Conservation (phyloP, 2,329 filamentous ascomycete species). For the Rugonectria rugulosa region DNA sequence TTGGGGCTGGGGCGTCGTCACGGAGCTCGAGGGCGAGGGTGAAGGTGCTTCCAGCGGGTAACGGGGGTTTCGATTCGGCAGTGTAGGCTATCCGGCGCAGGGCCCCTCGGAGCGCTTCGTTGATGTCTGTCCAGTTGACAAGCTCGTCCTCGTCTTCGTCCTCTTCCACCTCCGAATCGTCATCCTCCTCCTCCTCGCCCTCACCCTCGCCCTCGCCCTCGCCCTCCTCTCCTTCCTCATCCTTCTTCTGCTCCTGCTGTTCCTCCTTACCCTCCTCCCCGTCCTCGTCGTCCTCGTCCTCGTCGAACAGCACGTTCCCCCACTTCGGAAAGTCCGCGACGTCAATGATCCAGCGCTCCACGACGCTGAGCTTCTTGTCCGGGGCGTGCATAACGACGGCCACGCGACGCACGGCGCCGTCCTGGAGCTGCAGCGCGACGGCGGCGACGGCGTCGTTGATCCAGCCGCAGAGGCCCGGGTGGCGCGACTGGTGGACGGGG, state of each 20-base stretch:
- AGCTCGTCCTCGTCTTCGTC: slow-evolving; percentile 29
- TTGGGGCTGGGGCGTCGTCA: slow-evolving; percentile 64
- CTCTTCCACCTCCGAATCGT: slow-evolving; percentile 40
- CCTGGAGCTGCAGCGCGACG: slow-evolving; percentile 73
- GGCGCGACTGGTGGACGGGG: slow-evolving; percentile 83
- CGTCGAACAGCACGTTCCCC: slow-evolving; percentile 28
- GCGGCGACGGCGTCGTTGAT: slow-evolving; percentile 81
- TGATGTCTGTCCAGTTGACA: slow-evolving; percentile 66
- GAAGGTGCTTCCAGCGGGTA: slow-evolving; percentile 75
- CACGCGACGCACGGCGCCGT: slow-evolving; percentile 56
- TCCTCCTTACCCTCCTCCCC: slow-evolving; percentile 27
- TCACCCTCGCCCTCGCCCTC: slow-evolving; percentile 23
- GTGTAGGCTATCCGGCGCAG: slow-evolving; percentile 69
- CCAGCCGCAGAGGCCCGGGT: slow-evolving; percentile 87
- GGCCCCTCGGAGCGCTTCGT: slow-evolving; percentile 76
- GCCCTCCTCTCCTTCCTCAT: slow-evolving; percentile 30
- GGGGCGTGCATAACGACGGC: slow-evolving; percentile 57
- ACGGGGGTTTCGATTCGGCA: slow-evolving; percentile 60
- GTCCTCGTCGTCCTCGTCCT: slow-evolving; percentile 38
- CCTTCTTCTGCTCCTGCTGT: slow-evolving; percentile 37
- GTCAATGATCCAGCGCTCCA: slow-evolving; percentile 70
- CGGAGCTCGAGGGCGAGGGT: slow-evolving; percentile 78
- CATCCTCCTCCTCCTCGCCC: slow-evolving; percentile 23
- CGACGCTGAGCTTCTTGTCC: slow-evolving; percentile 47
- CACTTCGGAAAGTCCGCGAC: slow-evolving; percentile 57